phyloP scores from a whole-genome alignment of 176 grass and related monocot species.

The Bonia amplexicaulis region DNA sequence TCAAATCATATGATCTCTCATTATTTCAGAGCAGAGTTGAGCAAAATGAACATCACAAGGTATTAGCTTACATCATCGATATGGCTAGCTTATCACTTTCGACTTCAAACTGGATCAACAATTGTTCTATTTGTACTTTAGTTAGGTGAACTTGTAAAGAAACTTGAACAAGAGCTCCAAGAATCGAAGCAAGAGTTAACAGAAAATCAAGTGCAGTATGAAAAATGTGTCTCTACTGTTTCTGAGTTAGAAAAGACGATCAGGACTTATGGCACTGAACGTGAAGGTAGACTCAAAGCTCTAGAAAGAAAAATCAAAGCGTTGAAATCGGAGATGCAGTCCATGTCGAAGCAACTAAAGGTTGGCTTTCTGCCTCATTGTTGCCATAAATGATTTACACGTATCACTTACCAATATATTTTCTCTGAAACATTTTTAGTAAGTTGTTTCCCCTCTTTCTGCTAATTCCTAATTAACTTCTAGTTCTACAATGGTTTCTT shows the following conservation, averaged over 20 bases:
- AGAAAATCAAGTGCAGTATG: conserved; percentile 59
- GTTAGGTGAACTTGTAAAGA: conserved; percentile 84
- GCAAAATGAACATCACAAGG: conserved; percentile 99
- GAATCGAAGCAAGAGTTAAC: conserved; percentile 55
- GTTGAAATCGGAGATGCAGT: conserved; percentile 86
- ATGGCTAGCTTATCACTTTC: conserved; percentile 7
- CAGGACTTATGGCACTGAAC: conserved; percentile 72
- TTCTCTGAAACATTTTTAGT: neutral
- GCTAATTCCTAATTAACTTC: conserved; percentile 2
- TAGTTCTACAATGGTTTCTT: neutral
- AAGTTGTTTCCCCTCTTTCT: neutral
- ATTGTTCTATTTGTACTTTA: conserved; percentile 37
- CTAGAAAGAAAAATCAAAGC: conserved; percentile 83
- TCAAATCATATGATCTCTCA: conserved; percentile 92
- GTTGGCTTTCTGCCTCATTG: conserved; percentile 41
- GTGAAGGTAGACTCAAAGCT: conserved; percentile 80
- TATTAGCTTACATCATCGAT: conserved; percentile 25
- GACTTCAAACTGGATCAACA: conserved; percentile 3
- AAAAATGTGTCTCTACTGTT: conserved; percentile 61
- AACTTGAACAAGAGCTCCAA: conserved; percentile 79
- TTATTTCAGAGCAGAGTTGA: conserved; percentile 88
- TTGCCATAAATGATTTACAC: neutral
- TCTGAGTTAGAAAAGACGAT: conserved; percentile 71
- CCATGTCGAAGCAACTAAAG: conserved; percentile 81
- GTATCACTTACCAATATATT: neutral